A percentile compares a stretch with the other conserved stretches of the same genome.
phyloP scores from a whole-genome alignment of 352 stramenopile species.

The Pythium scleroteichum region DNA sequence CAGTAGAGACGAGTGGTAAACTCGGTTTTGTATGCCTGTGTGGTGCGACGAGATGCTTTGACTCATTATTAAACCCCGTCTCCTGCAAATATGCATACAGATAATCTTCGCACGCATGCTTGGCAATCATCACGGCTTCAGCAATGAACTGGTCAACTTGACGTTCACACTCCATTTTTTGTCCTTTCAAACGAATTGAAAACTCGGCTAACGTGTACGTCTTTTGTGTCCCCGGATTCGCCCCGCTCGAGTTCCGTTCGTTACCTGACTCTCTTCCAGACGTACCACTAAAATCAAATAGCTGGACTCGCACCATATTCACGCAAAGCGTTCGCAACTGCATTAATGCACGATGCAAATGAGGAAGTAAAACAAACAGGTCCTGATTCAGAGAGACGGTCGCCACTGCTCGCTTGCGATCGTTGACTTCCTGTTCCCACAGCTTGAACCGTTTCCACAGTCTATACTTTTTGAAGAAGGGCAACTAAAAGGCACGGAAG shows the following conservation, averaged over 20 bases:
- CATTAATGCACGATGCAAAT: slow-evolving; percentile 81
- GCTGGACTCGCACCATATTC: slow-evolving; percentile 33
- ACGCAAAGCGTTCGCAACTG: slow-evolving; percentile 67
- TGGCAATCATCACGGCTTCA: slow-evolving; percentile 53
- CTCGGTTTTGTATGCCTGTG: slow-evolving; percentile 1
- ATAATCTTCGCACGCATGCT: slow-evolving; percentile 64
- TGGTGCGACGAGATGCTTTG: background rate
- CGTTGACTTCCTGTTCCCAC: slow-evolving; percentile 82
- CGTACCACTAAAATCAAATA: slow-evolving; percentile 48
- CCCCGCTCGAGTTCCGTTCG: background rate
- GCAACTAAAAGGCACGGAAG: slow-evolving; percentile 38
- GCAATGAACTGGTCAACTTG: slow-evolving; percentile 64
- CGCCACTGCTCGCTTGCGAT: slow-evolving; percentile 39
- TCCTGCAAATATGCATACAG: slow-evolving; percentile 55
- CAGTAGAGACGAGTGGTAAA: background rate
- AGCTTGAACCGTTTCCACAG: slow-evolving; percentile 90
- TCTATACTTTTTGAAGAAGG: slow-evolving; percentile 90
- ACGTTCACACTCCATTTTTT: slow-evolving; percentile 64
- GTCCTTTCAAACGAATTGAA: slow-evolving; percentile 62
- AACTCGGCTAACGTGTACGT: slow-evolving; percentile 87
- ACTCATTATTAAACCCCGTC: slow-evolving; percentile 60
- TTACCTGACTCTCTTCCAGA: background rate
- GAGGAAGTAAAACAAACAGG: slow-evolving; percentile 88
- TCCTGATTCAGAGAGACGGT: slow-evolving; percentile 60
- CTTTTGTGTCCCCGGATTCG: slow-evolving; percentile 22